Evolutionary conservation across 2,329 filamentous ascomycete species (phyloP).

Genomic region (Rhynchosporium graminicola): DNA sequence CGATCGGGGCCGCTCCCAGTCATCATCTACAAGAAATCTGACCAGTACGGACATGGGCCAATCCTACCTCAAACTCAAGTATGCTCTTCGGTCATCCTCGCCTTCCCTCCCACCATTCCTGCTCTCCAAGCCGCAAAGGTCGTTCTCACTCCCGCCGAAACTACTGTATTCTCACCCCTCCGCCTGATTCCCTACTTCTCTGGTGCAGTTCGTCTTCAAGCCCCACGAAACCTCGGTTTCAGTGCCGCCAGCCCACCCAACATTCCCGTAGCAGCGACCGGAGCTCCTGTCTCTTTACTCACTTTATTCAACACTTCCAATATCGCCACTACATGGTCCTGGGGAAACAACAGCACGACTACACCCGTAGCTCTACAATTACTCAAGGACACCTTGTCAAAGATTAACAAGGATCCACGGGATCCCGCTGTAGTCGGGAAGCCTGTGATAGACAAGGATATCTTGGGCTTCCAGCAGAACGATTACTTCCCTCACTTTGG

Average conservation of each 20-base stretch:
- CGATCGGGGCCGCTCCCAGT: constrained; percentile 5
- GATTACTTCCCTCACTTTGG: constrained; percentile 19
- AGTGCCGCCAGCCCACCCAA: constrained; percentile 12
- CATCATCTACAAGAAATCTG: constrained; percentile 6
- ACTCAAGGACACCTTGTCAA: constrained; percentile 11
- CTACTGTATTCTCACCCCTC: constrained; percentile 9
- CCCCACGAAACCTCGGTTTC: constrained; percentile 11
- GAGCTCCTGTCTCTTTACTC: constrained; percentile 8
- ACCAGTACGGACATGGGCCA: not conserved
- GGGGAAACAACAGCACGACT: constrained; percentile 5
- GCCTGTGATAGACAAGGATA: constrained; percentile 13
- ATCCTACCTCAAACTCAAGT: not conserved
- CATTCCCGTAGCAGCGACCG: constrained; percentile 4
- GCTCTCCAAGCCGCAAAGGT: constrained; percentile 14
- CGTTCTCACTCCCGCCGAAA: not conserved
- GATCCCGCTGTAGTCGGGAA: not conserved
- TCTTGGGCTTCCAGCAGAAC: constrained; percentile 11
- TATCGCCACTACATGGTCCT: constrained; percentile 18
- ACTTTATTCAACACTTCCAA: constrained; percentile 2
- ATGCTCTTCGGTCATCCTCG: constrained; percentile 15
- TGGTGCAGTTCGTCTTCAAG: constrained; percentile 14
- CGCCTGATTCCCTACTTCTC: constrained; percentile 12
- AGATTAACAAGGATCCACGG: constrained; percentile 12
- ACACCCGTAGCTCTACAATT: constrained; percentile 1
- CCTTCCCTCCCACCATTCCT: constrained; percentile 18